Percentiles rank a stretch among this genome's conserved stretches.
phyloP scores from a whole-genome alignment of 164 flowering plant species.

The Saururus chinensis region DNA sequence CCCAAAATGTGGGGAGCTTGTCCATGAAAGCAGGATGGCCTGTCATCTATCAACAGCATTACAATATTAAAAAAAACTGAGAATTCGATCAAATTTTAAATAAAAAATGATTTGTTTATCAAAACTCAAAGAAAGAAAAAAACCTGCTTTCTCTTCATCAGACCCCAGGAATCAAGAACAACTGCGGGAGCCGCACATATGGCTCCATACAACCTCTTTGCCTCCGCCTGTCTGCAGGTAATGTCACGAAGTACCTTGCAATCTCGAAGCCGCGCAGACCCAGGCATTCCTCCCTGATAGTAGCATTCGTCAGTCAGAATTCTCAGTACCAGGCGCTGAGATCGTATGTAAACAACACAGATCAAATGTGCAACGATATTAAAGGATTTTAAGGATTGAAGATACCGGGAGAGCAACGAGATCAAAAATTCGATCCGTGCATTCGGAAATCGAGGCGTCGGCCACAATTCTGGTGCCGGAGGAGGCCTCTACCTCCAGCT shows the following conservation, averaged over 20 bases:
- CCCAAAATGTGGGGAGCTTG: conserved; percentile 77
- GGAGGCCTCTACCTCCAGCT: conserved; percentile 64
- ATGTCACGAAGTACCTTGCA: conserved; percentile 51
- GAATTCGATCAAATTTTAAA: background rate
- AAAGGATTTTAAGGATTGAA: background rate
- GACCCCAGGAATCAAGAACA: conserved; percentile 86
- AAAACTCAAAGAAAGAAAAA: background rate
- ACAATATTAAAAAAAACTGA: background rate
- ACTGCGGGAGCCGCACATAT: conserved; percentile 98
- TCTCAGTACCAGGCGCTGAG: background rate
- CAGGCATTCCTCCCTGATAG: conserved; percentile 94
- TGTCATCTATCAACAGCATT: conserved; percentile 45
- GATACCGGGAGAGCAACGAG: conserved; percentile 80
- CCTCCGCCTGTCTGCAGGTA: conserved; percentile 78
- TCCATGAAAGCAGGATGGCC: conserved; percentile 90
- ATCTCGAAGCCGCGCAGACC: conserved; percentile 75
- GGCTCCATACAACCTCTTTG: conserved; percentile 72
- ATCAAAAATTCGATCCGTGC: conserved; percentile 49
- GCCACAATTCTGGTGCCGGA: conserved; percentile 64
- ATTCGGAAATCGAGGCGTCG: conserved; percentile 48
- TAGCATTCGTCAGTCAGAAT: background rate
- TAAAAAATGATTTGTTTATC: background rate
- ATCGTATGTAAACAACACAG: background rate
- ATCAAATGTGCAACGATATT: background rate
- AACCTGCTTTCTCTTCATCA: conserved; percentile 64